These are phyloP conservation scores for Plasmodium coatneyi DNA, from an alignment of 169 alveolate species.

Conservation along the genomic window DNA sequence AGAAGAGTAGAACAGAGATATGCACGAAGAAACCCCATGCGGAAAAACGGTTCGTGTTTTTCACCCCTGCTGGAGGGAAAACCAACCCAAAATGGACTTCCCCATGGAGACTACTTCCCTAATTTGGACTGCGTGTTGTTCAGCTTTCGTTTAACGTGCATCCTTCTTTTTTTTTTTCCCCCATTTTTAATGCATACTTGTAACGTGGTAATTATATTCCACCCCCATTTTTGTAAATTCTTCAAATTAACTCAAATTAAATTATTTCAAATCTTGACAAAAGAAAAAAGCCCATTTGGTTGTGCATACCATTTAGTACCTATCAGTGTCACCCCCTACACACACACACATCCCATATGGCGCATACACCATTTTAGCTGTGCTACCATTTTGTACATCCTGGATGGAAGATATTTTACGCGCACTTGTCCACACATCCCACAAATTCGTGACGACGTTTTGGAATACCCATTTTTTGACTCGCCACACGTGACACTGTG, in stretches of 20 bases:
- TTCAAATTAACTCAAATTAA: background rate
- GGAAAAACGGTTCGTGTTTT: background rate
- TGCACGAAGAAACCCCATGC: background rate
- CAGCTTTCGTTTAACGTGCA: background rate
- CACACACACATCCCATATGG: no score
- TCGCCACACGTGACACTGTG: background rate
- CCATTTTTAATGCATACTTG: background rate
- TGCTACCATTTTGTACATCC: background rate
- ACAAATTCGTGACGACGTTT: background rate
- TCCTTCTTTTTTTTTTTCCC: no score
- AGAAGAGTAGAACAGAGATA: background rate
- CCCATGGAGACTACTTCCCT: background rate
- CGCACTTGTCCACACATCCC: background rate
- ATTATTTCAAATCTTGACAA: background rate
- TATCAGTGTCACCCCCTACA: background rate
- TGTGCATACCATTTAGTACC: background rate
- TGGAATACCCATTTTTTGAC: background rate
- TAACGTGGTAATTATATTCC: background rate
- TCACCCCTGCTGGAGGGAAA: background rate
- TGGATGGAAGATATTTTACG: background rate
- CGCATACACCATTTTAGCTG: background rate
- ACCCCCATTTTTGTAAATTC: background rate
- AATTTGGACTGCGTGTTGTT: background rate
- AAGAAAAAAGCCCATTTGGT: background rate
- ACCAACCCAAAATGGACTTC: background rate